Evolutionary conservation across 2,329 filamentous ascomycete species (phyloP).

Genomic region (Thielaviopsis cerberus): DNA sequence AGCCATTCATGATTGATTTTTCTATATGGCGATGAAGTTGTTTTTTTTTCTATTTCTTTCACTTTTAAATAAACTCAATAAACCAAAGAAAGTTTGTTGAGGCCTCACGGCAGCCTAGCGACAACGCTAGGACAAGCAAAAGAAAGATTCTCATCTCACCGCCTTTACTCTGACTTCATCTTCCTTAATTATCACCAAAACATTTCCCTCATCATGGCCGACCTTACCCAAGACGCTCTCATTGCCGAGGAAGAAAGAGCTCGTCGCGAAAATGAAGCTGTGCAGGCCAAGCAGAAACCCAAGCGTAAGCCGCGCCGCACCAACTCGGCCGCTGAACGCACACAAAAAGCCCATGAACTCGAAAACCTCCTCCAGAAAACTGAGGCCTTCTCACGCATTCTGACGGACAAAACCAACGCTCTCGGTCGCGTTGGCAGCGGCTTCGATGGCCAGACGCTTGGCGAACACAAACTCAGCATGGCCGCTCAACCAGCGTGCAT

Average conservation of each 20-base stretch:
- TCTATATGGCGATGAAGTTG: too few species aligned
- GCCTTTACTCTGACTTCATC: too few species aligned
- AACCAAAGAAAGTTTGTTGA: too few species aligned
- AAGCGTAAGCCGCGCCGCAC: slow-evolving; percentile 31
- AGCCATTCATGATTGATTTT: too few species aligned
- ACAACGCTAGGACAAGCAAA: too few species aligned
- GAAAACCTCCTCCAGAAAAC: slow-evolving; percentile 41
- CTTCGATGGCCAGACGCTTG: slow-evolving; percentile 39
- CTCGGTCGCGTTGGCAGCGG: slow-evolving; percentile 42
- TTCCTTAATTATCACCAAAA: not conserved
- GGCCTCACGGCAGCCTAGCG: too few species aligned
- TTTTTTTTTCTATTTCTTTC: too few species aligned
- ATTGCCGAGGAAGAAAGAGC: slow-evolving; percentile 22
- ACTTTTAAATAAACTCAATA: too few species aligned
- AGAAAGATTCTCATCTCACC: too few species aligned
- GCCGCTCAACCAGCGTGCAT: slow-evolving; percentile 74
- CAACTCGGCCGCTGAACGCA: slow-evolving; percentile 31
- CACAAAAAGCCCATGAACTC: slow-evolving; percentile 36
- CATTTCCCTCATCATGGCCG: slow-evolving; percentile 7
- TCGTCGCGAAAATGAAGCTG: slow-evolving; percentile 19
- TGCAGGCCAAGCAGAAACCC: slow-evolving; percentile 27
- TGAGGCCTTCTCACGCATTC: slow-evolving; percentile 40
- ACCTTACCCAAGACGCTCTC: slow-evolving; percentile 17
- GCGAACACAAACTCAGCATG: slow-evolving; percentile 52
- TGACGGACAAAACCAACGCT: slow-evolving; percentile 44